These are phyloP conservation scores for Zygoascus flipseniorum DNA, from an alignment of 805 yeast species.

Conservation along the genomic window DNA sequence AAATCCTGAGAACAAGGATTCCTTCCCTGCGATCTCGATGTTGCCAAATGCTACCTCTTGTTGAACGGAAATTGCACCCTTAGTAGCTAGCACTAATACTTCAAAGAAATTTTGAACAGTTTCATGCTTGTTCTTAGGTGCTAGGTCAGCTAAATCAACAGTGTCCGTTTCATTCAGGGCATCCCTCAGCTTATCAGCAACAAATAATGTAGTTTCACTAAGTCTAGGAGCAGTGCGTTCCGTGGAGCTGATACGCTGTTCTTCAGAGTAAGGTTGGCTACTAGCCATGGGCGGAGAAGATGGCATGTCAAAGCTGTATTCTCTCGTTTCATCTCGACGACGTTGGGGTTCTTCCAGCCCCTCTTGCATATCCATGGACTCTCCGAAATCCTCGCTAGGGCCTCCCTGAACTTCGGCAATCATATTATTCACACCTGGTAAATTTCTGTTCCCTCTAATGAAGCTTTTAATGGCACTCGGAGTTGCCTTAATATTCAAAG, in stretches of 20 bases:
- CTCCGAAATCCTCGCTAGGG: neutral
- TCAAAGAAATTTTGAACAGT: conserved; percentile 76
- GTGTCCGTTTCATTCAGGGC: neutral
- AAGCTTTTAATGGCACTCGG: neutral
- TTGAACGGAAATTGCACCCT: conserved; percentile 54
- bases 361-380: neutral
- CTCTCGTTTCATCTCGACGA: neutral
- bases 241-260: neutral
- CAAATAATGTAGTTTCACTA: conserved; percentile 43
- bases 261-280: neutral
- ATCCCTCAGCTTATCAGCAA: conserved; percentile 41
- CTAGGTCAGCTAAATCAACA: neutral
- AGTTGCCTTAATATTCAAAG: neutral
- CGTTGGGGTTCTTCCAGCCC: neutral
- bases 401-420: neutral
- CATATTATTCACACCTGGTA: neutral
- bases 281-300: neutral
- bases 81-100: conserved; percentile 69
- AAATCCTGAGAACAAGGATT: conserved; percentile 24
- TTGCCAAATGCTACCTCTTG: conserved; percentile 57
- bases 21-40: conserved; percentile 42
- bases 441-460: neutral
- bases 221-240: conserved; percentile 5
- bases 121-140: conserved; percentile 35
- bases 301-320: neutral